These are phyloP conservation scores for Canariomyces notabilis DNA, from an alignment of 2,329 filamentous ascomycete genomes.

Conservation along the genomic window DNA sequence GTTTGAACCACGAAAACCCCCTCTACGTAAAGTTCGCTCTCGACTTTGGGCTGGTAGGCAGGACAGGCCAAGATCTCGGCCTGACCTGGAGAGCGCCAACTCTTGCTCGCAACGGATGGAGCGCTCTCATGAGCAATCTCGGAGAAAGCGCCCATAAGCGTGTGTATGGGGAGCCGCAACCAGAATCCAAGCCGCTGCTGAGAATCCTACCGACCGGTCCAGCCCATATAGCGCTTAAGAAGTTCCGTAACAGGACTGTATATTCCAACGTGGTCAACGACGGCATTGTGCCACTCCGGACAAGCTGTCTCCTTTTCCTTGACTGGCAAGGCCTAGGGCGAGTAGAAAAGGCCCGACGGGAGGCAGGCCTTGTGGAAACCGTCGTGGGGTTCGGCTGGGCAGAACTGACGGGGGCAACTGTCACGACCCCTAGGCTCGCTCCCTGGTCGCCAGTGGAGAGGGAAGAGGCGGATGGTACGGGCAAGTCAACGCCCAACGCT, in stretches of 20 bases:
- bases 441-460: conserved; percentile 37
- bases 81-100: conserved; percentile 91
- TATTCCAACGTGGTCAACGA: conserved; percentile 98
- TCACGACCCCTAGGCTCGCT: conserved; percentile 42
- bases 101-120: conserved; percentile 80
- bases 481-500: conserved; percentile 33
- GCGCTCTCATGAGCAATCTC: conserved; percentile 76
- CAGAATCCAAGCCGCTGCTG: conserved; percentile 81
- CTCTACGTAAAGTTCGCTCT: conserved; percentile 95
- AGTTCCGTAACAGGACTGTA: conserved; percentile 84
- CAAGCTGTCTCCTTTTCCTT: conserved; percentile 91
- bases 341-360: conserved; percentile 88
- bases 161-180: conserved; percentile 57
- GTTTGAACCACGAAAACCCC: conserved; percentile 94
- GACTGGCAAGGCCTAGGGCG: conserved; percentile 93
- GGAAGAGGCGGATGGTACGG: conserved; percentile 25
- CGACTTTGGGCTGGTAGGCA: conserved; percentile 92
- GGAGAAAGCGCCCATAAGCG: conserved; percentile 61
- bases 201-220: conserved; percentile 87
- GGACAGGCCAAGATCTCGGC: conserved; percentile 90
- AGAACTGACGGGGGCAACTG: conserved; percentile 73
- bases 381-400: conserved; percentile 93
- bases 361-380: conserved; percentile 87
- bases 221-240: conserved; percentile 78
- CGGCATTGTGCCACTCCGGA: conserved; percentile 89